Conservation (phyloP, 805 yeast genomes). For the Zygosaccharomyces siamensis region DNA sequence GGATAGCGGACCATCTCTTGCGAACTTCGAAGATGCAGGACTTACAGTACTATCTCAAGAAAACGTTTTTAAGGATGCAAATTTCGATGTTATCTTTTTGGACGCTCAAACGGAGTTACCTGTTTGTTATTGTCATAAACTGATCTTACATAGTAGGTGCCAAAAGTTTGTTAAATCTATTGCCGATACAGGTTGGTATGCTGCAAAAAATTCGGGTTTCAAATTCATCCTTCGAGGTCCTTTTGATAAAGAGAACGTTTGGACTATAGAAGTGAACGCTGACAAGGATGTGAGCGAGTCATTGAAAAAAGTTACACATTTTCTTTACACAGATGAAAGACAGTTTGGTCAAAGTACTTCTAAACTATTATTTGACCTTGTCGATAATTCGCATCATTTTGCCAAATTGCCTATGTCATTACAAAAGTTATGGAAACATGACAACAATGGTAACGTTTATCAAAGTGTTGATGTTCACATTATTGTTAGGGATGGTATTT, state of each 20-base stretch:
- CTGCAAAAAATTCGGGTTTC: slow-evolving; percentile 8
- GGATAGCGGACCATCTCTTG: neutral
- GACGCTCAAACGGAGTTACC: slow-evolving; percentile 7
- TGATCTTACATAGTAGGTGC: slow-evolving; percentile 20
- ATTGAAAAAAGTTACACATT: slow-evolving; percentile 16
- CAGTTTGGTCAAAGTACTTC: slow-evolving; percentile 13
- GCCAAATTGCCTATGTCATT: slow-evolving; percentile 13
- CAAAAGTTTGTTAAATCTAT: slow-evolving; percentile 10
- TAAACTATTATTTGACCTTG: slow-evolving; percentile 13
- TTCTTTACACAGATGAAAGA: slow-evolving; percentile 26
- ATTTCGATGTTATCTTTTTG: slow-evolving; percentile 20
- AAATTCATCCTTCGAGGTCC: neutral
- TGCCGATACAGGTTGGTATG: neutral
- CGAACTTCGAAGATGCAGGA: slow-evolving; percentile 1
- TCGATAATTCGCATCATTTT: slow-evolving; percentile 22
- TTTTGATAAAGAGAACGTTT: neutral
- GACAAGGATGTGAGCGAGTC: slow-evolving; percentile 1
- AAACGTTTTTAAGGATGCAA: neutral
- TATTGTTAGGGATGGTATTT: slow-evolving; percentile 42
- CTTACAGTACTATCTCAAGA: neutral
- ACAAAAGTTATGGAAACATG: neutral
- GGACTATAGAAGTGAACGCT: slow-evolving; percentile 6
- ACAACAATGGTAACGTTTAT: neutral
- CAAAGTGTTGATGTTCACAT: slow-evolving; percentile 41
- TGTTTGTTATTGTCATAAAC: slow-evolving; percentile 24